A percentile compares a stretch with the other conserved stretches of the same genome.
Evolutionary conservation across 352 stramenopile species (phyloP).

Genomic region (Pythium aquatile): DNA sequence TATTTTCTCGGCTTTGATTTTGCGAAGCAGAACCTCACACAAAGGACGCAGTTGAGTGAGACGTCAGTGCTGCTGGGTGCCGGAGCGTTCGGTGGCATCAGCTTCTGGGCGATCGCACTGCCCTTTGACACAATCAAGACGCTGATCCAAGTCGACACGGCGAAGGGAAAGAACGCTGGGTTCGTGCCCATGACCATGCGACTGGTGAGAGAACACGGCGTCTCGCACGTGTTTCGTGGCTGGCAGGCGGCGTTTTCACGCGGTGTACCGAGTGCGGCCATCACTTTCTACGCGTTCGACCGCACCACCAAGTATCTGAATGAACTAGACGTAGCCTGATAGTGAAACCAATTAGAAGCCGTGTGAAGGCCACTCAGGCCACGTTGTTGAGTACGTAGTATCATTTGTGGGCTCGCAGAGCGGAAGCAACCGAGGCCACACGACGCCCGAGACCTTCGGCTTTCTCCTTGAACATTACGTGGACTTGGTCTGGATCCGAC

Average conservation of each 20-base stretch:
- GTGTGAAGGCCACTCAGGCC: background rate
- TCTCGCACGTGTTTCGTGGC: conserved; percentile 67
- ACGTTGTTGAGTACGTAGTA: no score
- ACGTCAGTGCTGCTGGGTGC: conserved; percentile 55
- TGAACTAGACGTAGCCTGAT: conserved; percentile 28
- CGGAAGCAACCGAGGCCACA: conserved; percentile 51
- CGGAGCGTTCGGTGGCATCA: conserved; percentile 74
- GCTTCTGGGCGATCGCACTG: conserved; percentile 82
- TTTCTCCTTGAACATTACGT: conserved; percentile 82
- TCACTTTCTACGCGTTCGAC: conserved; percentile 83
- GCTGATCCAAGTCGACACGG: conserved; percentile 71
- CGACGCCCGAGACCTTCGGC: conserved; percentile 70
- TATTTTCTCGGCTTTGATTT: conserved; percentile 88
- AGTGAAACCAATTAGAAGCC: background rate
- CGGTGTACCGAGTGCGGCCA: conserved; percentile 69
- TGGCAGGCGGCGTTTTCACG: conserved; percentile 82
- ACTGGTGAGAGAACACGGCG: conserved; percentile 54
- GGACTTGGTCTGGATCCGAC: conserved; percentile 52
- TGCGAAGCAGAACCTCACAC: conserved; percentile 41
- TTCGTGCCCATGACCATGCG: conserved; percentile 36
- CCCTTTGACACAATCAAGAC: conserved; percentile 87
- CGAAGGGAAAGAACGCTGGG: conserved; percentile 40
- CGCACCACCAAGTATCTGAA: conserved; percentile 54
- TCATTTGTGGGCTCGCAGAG: conserved; percentile 4
- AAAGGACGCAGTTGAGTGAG: conserved; percentile 33